Evolutionary conservation across 257 asterid genomes (phyloP), one percentile per base, ranked within the genome.

Genomic region (Nicotiana knightiana): DNA sequence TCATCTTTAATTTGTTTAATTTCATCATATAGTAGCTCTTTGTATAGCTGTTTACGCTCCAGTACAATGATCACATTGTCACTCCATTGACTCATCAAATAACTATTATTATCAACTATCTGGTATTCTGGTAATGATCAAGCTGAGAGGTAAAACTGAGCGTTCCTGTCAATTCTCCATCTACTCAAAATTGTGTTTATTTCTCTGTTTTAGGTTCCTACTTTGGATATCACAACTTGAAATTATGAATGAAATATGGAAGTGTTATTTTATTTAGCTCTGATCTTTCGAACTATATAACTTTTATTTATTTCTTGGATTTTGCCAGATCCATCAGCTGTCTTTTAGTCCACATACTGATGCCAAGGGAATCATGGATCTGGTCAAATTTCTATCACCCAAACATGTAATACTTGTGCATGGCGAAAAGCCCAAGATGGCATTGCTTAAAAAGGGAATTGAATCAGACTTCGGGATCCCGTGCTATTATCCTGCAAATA

Each of bases 341-440:
- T 84, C 89, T 37, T 96, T 96, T 83, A 96, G 99, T 86, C 94
- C 96, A 53, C 99, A 96, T 82, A 94, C 98, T 18, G 98, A 96
- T 81, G 94, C 94, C 85, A 94, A 93, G 89, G 99, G 99, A 88
- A 96, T 96, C 77, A 87, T 93, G 93, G 99, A 96, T 88, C 93
- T 96, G 30, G 67, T 96, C 59, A 92, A 86, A 85, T 96, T 94
- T 86, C 95, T 96, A 18, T 90, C 92, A 46, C 99, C 99, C 30
- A 93, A 95, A 86, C 90, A 95, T 65, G 97, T 93, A 73, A 85
- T 92, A 59, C 97, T 95, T 58, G 97, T 95, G 30, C 98, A 92
- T 77, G 97, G 97, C 17, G 99, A 93, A 67, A 93, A 91, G 87
- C 97, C 93, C 58, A 90, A 89, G 83, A 93, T 95, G 97, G 96